A percentile compares a stretch with the other conserved stretches of the same genome.
phyloP scores from a whole-genome alignment of 768 basidiomycete species.

The Suillus alpinus region DNA sequence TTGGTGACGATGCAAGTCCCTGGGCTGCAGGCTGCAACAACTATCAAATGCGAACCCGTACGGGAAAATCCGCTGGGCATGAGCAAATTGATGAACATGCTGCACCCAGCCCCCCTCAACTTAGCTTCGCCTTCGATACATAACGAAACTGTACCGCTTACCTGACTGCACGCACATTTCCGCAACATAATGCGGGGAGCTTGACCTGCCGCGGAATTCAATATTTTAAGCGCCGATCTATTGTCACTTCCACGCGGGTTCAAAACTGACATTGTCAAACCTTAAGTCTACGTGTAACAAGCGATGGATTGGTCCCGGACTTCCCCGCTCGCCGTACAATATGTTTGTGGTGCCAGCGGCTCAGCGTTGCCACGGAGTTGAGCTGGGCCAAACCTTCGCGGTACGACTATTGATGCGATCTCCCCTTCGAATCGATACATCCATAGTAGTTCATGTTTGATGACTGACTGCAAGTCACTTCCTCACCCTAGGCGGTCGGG shows the following conservation, averaged over 20 bases:
- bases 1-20: not conserved
- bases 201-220: not conserved
- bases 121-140: not conserved
- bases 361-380: not conserved
- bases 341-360: not conserved
- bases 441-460: not conserved
- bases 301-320: not conserved
- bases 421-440: not conserved
- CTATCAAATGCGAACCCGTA: not conserved
- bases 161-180: not conserved
- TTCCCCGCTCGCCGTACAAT: not conserved
- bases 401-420: not conserved
- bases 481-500: not conserved
- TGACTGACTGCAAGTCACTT: not conserved
- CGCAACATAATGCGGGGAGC: not conserved
- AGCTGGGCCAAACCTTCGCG: not conserved
- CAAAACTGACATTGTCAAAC: not conserved
- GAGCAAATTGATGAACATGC: not conserved
- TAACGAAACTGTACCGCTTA: not conserved
- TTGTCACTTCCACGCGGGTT: not conserved
- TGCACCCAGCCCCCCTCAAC: not conserved
- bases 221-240: not conserved
- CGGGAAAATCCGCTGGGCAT: not conserved
- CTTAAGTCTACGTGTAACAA: not conserved
- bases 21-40: not conserved